These are phyloP conservation scores for Globisporangium echinulatum DNA, from an alignment of 352 stramenopile species.

Conservation along the genomic window DNA sequence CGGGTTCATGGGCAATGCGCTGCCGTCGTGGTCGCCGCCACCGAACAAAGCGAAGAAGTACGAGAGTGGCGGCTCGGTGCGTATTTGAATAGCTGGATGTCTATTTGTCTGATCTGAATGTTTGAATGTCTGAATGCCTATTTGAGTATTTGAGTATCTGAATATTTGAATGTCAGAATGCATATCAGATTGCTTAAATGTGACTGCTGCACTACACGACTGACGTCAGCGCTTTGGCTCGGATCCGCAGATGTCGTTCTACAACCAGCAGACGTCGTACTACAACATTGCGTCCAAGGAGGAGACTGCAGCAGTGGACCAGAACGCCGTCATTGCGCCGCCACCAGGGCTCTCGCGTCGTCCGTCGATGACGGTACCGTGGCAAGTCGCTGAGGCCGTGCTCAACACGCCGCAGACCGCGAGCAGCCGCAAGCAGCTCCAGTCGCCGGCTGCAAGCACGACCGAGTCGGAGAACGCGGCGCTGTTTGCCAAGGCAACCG, in stretches of 20 bases:
- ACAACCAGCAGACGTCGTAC: constrained; percentile 66
- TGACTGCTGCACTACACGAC: too few species aligned
- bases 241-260: constrained; percentile 36
- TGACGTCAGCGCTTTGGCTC: too few species aligned
- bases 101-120: background rate
- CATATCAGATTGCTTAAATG: too few species aligned
- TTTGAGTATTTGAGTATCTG: too few species aligned
- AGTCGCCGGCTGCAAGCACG: constrained; percentile 24
- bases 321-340: constrained; percentile 59
- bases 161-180: too few species aligned
- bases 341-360: constrained; percentile 66
- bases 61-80: constrained; percentile 24
- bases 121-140: too few species aligned
- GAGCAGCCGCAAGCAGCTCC: constrained; percentile 53
- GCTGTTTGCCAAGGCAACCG: constrained; percentile 21
- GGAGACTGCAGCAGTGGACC: constrained; percentile 44
- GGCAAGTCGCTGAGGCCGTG: constrained; percentile 79
- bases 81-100: background rate
- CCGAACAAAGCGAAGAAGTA: constrained; percentile 65
- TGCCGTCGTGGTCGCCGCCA: constrained; percentile 81
- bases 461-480: constrained; percentile 31
- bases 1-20: constrained; percentile 49
- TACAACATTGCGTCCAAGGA: constrained; percentile 65
- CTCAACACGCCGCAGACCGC: constrained; percentile 76
- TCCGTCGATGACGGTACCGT: constrained; percentile 81